Conservation (phyloP, 371 early-diverging fungal species). For the Globomyces sp. region DNA sequence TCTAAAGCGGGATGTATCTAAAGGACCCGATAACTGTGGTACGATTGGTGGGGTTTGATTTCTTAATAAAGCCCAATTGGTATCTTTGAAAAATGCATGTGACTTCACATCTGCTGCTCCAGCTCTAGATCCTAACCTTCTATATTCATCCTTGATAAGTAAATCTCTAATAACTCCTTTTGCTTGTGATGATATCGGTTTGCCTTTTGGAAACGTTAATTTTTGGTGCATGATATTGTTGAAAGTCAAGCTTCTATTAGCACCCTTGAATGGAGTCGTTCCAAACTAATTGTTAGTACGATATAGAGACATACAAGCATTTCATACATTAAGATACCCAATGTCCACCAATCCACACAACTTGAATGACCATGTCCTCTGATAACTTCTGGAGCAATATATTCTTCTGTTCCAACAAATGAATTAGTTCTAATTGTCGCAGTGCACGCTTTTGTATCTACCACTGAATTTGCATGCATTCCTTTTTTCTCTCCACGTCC, state of each 20-base stretch:
- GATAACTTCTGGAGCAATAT: conserved; percentile 91
- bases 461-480: conserved; percentile 13
- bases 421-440: conserved; percentile 86
- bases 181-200: conserved; percentile 49
- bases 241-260: conserved; percentile 81
- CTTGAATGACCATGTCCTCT: conserved; percentile 90
- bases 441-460: conserved; percentile 88
- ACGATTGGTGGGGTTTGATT: conserved; percentile 86
- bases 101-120: conserved; percentile 94
- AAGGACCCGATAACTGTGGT: conserved; percentile 61
- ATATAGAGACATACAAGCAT: conserved; percentile 69
- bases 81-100: conserved; percentile 88
- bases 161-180: conserved; percentile 79
- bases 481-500: conserved; percentile 27
- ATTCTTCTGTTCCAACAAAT: conserved; percentile 97
- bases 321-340: conserved; percentile 95
- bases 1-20: conserved; percentile 55
- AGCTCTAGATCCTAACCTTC: conserved; percentile 79
- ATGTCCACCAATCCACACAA: conserved; percentile 98
- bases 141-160: conserved; percentile 81
- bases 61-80: conserved; percentile 91
- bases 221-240: conserved; percentile 76
- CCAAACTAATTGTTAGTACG: conserved; percentile 53
- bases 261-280: conserved; percentile 93
- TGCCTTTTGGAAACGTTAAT: conserved; percentile 59